phyloP scores from a whole-genome alignment of 176 grass and related monocot genomes.

The Canna indica region DNA sequence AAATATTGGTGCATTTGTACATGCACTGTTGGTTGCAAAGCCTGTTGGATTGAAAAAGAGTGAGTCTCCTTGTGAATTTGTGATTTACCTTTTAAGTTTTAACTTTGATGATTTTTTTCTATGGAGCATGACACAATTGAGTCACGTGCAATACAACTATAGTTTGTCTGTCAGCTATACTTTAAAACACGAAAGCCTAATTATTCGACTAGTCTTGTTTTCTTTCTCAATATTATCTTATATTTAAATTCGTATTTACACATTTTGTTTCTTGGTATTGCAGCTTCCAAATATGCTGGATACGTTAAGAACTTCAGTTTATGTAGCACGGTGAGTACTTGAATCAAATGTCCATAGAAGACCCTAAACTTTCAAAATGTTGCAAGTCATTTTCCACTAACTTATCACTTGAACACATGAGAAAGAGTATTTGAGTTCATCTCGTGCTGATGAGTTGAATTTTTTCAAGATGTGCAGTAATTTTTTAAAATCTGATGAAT shows the following conservation, averaged over 20 bases:
- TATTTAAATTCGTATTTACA: conserved; percentile 11
- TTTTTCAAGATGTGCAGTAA: neutral
- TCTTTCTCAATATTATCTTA: neutral
- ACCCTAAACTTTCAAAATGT: too few relatives aligned
- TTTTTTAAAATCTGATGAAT: neutral
- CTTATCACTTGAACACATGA: too few relatives aligned
- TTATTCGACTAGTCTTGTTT: neutral
- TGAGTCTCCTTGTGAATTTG: conserved; percentile 33
- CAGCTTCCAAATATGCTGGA: conserved; percentile 97
- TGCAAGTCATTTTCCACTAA: too few relatives aligned
- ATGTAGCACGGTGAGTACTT: conserved; percentile 68
- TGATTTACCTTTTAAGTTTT: too few relatives aligned
- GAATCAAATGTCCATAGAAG: too few relatives aligned
- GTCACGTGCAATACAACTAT: neutral
- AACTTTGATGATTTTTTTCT: conserved; percentile 4
- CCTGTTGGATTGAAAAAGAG: conserved; percentile 91
- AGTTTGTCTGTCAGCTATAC: neutral
- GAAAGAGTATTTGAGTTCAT: too few relatives aligned
- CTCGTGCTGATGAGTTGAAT: neutral
- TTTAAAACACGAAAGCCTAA: neutral
- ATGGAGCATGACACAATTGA: neutral
- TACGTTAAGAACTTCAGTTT: conserved; percentile 96
- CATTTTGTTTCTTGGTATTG: conserved; percentile 22
- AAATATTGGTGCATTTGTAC: conserved; percentile 94
- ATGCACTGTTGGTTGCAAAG: conserved; percentile 93